Conservation (phyloP, 768 basidiomycete species). For the Psilocybe cyanescens region DNA sequence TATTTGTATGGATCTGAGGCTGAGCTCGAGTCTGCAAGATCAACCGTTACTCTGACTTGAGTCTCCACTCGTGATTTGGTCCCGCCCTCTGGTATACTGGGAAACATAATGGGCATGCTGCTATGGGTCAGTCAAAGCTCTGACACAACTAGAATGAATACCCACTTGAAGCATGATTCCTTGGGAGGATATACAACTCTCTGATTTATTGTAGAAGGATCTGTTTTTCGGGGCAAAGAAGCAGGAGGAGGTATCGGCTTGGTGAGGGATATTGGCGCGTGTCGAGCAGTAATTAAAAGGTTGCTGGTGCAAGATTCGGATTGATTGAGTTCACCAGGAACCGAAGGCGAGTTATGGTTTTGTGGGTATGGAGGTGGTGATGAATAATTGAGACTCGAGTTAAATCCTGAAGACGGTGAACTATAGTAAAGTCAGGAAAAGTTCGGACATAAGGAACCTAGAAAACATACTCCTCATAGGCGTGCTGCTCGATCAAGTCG, state of each 20-base stretch:
- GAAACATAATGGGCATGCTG: slow-evolving; percentile 82
- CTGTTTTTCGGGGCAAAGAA: slow-evolving; percentile 57
- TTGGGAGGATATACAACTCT: slow-evolving; percentile 73
- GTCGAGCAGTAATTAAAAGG: slow-evolving; percentile 36
- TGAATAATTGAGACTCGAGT: slow-evolving; percentile 32
- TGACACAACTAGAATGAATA: slow-evolving; percentile 18
- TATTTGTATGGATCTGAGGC: slow-evolving; percentile 66
- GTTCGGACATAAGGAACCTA: slow-evolving; percentile 12
- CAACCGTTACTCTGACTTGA: slow-evolving; percentile 84
- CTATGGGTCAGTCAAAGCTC: slow-evolving; percentile 15
- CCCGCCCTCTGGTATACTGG: slow-evolving; percentile 80
- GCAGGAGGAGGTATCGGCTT: slow-evolving; percentile 73
- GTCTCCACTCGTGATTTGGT: slow-evolving; percentile 96
- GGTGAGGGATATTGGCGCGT: slow-evolving; percentile 49
- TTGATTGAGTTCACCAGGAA: slow-evolving; percentile 24
- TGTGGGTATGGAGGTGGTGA: slow-evolving; percentile 33
- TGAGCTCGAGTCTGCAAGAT: slow-evolving; percentile 72
- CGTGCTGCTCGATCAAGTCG: slow-evolving; percentile 74
- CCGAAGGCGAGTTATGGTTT: slow-evolving; percentile 23
- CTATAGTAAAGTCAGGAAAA: slow-evolving; percentile 25
- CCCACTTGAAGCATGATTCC: slow-evolving; percentile 79
- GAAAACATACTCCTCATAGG: slow-evolving; percentile 72
- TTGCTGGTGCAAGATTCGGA: slow-evolving; percentile 33
- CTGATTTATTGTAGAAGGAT: slow-evolving; percentile 51
- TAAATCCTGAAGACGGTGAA: slow-evolving; percentile 37